Evolutionary conservation across 306 rosid species (phyloP), one percentile per base, ranked within the genome.

Genomic region (Sicyos baderoa): DNA sequence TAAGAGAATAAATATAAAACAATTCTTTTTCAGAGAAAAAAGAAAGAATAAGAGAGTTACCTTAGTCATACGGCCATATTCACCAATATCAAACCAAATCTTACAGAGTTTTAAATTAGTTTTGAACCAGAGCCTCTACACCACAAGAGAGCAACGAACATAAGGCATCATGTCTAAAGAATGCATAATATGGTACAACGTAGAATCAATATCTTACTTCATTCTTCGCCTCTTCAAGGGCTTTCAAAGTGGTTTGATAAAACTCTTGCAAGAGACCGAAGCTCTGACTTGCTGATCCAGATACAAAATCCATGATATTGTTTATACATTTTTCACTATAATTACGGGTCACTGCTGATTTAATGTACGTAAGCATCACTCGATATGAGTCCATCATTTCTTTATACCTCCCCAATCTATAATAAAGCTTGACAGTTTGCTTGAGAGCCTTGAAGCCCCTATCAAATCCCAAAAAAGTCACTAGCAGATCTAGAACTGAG

Each of bases 361-460:
- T 93, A 74, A 93, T 90, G 82, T 93, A 93, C 15, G 99, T 90
- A 85, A 93, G 83, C 99, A 93, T 93, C 87, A 86, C 96, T 78
- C 97, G 84, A 74, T 90, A 93, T 56, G 99, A 85, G 66, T 88
- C 96, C 99, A 93, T 88, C 99, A 90, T 93, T 83, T 88, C 94
- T 74, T 85, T 88, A 77, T 89, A 90, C 79, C 83, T 93, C 75
- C 96, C 94, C 57, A 93, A 77, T 48, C 93, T 88, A 81, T 93
- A 93, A 81, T 88, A 81, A 73, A 93, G 88, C 93, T 93, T 93
- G 75, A 93, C 97, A 54, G 98, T 93, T 81, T 93, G 97, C 77
- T 93, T 93, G 61, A 93, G 84, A 75, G 98, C 96, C 79, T 93
- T 93, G 76, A 93, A 93, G 51, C 98, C 98, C 98, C 98, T 89